Percentiles rank a stretch among this genome's conserved stretches.
Evolutionary conservation across 345 rosid genomes (phyloP).

Genomic region (Cardamine chenopodiifolia): DNA sequence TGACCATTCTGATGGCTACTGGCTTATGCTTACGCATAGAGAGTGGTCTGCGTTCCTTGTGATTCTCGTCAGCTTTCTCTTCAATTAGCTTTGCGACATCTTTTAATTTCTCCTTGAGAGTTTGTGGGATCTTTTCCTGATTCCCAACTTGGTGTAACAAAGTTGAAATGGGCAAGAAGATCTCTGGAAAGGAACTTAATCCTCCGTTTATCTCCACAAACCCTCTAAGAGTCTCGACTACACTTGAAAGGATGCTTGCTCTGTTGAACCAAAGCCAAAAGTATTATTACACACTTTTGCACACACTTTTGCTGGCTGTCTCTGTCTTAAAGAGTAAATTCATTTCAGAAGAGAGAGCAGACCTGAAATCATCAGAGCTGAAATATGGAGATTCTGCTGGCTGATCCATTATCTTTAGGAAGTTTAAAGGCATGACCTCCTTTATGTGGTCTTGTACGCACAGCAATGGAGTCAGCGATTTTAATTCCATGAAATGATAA

Average conservation of each 20-base stretch:
- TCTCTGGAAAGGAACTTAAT: constrained; percentile 76
- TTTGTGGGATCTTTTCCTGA: constrained; percentile 56
- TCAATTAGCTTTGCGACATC: constrained; percentile 58
- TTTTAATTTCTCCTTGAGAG: constrained; percentile 53
- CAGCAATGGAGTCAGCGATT: constrained; percentile 62
- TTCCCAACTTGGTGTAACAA: constrained; percentile 58
- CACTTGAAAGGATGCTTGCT: constrained; percentile 62
- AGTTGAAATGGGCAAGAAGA: constrained; percentile 63
- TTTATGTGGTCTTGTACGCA: constrained; percentile 42
- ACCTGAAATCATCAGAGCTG: constrained; percentile 84
- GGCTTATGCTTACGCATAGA: constrained; percentile 84
- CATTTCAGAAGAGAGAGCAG: constrained; percentile 24
- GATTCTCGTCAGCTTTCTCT: constrained; percentile 55
- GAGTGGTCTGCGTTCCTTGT: constrained; percentile 63
- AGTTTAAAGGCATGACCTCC: constrained; percentile 68
- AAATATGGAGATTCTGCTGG: constrained; percentile 66
- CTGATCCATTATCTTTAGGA: constrained; percentile 61
- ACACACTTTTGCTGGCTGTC: constrained; percentile 7
- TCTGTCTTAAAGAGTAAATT: neutral
- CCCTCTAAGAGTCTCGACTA: constrained; percentile 67
- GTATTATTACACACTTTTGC: neutral
- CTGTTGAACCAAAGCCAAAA: constrained; percentile 47
- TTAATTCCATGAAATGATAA: constrained; percentile 62
- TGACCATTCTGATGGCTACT: constrained; percentile 63
- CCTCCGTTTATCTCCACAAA: constrained; percentile 57